Base-by-base conservation (phyloP, 2,329 filamentous ascomycete genomes). In the Colletotrichum endophyticum region DNA sequence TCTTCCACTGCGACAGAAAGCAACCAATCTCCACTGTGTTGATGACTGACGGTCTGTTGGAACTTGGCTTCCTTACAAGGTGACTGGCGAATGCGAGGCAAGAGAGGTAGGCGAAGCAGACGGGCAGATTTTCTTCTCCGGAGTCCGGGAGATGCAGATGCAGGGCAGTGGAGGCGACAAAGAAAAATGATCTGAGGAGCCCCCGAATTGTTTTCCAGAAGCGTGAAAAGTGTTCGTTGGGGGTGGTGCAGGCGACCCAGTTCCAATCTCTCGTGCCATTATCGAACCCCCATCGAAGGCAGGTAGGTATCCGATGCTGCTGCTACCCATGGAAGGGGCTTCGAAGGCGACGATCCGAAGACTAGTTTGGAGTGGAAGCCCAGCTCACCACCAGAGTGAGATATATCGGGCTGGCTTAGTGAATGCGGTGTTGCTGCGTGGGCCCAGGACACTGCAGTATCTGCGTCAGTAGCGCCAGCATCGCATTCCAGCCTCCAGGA, bases 201-300 rank as follows among this genome's bases (percentile, higher is more conserved):
- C 27, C 61, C 73, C 73, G 73, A 73, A 34, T 53, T 75, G 73
- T 34, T 62, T 75, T 75, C 70, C 73, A 75, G 73, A 75, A 73
- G 70, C 57, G 73, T 75, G 36, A 32, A 36, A 25, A 30, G 49
- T 25, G 30, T 25, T 64, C n/a, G 57, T 34, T 25, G n/a, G 32
- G 44, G 61, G 28, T 68, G 62, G 34, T 69, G 63, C 61, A 59
- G 30, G 36, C 32, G 44, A 32, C 25, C 39, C 34, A 62, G 53
- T 49, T 49, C 63, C 22, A 66, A 66, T 66, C 15, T 49, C 63
- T 66, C 63, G 56, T 44, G 9, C 28, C 49, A 59, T 22, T 28
- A 34, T 28, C 34, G 56, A 59, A 34, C 39, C 66, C 36, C 32
- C 16, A 32, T 30, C 30, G 22, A 44, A 66, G 34, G 34, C 28